A percentile compares a stretch with the other conserved stretches of the same genome.
Conservation (phyloP, 2,329 filamentous ascomycete genomes). For the Ophiognomonia clavigignenti-juglandacearum region DNA sequence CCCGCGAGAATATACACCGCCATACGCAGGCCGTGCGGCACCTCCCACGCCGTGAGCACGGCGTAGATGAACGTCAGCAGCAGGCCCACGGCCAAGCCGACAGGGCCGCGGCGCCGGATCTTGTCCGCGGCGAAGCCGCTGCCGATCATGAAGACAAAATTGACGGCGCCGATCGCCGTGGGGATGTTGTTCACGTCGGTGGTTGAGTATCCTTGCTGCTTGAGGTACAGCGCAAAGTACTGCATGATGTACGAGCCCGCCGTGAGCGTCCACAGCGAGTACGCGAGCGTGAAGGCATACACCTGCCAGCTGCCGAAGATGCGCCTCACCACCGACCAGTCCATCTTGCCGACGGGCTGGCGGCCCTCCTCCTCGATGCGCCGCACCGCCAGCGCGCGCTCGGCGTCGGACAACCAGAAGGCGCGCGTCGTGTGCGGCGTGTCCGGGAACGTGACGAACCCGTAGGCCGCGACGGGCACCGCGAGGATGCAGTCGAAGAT, state of each 20-base stretch:
- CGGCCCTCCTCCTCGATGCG: slow-evolving; percentile 59
- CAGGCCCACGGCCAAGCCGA: slow-evolving; percentile 30
- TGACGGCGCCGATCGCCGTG: slow-evolving; percentile 37
- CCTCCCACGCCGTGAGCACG: slow-evolving; percentile 32
- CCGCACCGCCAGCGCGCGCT: slow-evolving; percentile 59
- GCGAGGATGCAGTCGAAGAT: slow-evolving; percentile 39
- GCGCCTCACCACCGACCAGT: slow-evolving; percentile 31
- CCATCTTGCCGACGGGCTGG: slow-evolving; percentile 30
- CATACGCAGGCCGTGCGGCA: slow-evolving; percentile 32
- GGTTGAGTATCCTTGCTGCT: slow-evolving; percentile 30
- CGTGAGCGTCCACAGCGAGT: slow-evolving; percentile 34
- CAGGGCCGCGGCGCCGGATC: slow-evolving; percentile 30
- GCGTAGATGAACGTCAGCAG: slow-evolving; percentile 32
- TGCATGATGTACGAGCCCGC: slow-evolving; percentile 35
- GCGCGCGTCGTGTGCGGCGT: slow-evolving; percentile 37
- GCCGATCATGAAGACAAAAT: slow-evolving; percentile 34
- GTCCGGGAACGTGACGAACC: slow-evolving; percentile 42
- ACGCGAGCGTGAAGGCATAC: slow-evolving; percentile 36
- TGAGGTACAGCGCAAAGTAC: slow-evolving; percentile 36
- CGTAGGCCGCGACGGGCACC: slow-evolving; percentile 47
- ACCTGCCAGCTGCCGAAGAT: slow-evolving; percentile 38
- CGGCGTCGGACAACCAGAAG: slow-evolving; percentile 43
- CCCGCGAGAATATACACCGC: slow-evolving; percentile 34
- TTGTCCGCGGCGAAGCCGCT: slow-evolving; percentile 26
- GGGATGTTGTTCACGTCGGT: slow-evolving; percentile 41